Conservation (phyloP, 2,329 filamentous ascomycete genomes). For the Cladosporium sp. region DNA sequence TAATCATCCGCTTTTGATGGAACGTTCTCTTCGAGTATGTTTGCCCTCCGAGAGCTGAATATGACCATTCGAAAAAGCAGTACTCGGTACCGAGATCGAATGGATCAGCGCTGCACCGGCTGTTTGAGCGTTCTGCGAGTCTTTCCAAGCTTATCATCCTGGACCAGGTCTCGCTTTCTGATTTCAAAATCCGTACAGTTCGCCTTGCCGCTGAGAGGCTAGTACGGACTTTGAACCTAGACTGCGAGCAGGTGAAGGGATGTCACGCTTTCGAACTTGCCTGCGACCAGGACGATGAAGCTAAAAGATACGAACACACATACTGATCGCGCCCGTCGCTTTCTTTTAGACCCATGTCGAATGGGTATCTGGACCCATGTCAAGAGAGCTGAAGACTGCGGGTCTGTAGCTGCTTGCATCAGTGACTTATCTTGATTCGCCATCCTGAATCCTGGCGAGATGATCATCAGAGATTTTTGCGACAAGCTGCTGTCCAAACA, state of each 20-base stretch:
- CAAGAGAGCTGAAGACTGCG: neutral
- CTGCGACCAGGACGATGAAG: neutral
- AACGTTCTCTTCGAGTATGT: neutral
- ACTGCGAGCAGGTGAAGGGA: too few species aligned
- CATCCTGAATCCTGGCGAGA: neutral
- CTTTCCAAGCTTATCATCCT: neutral
- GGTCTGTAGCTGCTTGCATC: neutral
- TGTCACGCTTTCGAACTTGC: neutral
- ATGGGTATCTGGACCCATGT: neutral
- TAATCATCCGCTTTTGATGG: neutral
- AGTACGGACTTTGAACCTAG: too few species aligned
- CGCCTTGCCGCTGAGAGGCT: neutral
- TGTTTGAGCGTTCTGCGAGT: neutral
- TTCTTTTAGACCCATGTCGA: neutral
- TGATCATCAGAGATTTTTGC: neutral
- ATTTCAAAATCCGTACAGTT: neutral
- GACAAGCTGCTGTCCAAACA: neutral
- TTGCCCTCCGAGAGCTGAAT: neutral
- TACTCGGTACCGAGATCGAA: neutral
- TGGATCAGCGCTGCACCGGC: neutral
- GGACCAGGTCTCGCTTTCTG: neutral
- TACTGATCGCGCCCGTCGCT: neutral
- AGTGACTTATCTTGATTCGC: neutral
- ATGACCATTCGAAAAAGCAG: neutral
- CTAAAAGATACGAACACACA: neutral